Conservation (phyloP, 768 basidiomycete species). For the Panellus pusillus region DNA sequence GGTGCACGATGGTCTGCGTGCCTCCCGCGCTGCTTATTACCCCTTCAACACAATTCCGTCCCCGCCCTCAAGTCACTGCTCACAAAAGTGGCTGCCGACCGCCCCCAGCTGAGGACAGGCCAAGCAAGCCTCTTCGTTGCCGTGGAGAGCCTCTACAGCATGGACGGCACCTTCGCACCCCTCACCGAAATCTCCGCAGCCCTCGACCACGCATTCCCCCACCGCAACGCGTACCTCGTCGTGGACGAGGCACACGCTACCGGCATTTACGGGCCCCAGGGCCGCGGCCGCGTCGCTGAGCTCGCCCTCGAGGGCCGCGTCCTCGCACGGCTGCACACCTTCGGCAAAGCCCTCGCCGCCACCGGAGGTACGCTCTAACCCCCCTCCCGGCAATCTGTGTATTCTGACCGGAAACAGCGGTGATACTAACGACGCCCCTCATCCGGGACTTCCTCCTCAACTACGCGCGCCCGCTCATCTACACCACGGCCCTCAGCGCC, state of each 20-base stretch:
- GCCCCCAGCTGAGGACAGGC: conserved; percentile 38
- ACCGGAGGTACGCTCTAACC: conserved; percentile 68
- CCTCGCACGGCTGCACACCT: conserved; percentile 81
- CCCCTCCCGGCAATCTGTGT: not conserved
- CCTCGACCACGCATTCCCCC: conserved; percentile 61
- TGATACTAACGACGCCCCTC: conserved; percentile 67
- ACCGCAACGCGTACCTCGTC: conserved; percentile 67
- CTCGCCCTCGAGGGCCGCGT: conserved; percentile 73
- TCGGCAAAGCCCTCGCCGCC: conserved; percentile 87
- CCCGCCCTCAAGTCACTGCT: conserved; percentile 48
- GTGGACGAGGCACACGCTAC: conserved; percentile 96
- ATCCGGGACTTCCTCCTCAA: conserved; percentile 87
- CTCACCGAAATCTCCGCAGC: conserved; percentile 62
- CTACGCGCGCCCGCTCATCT: conserved; percentile 89
- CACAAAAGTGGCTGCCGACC: conserved; percentile 35
- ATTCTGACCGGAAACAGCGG: conserved; percentile 45
- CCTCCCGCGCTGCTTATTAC: too few relatives aligned
- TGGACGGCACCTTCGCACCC: conserved; percentile 93
- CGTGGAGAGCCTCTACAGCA: conserved; percentile 89
- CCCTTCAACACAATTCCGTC: conserved; percentile 78
- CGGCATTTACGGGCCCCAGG: conserved; percentile 80
- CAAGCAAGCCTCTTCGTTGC: conserved; percentile 68
- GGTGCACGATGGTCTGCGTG: too few relatives aligned
- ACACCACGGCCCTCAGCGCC: conserved; percentile 83
- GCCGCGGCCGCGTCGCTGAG: conserved; percentile 70